Percentiles rank a stretch among this genome's conserved stretches.
Evolutionary conservation across 2,329 filamentous ascomycete genomes (phyloP).

Genomic region (Truncatella angustata): DNA sequence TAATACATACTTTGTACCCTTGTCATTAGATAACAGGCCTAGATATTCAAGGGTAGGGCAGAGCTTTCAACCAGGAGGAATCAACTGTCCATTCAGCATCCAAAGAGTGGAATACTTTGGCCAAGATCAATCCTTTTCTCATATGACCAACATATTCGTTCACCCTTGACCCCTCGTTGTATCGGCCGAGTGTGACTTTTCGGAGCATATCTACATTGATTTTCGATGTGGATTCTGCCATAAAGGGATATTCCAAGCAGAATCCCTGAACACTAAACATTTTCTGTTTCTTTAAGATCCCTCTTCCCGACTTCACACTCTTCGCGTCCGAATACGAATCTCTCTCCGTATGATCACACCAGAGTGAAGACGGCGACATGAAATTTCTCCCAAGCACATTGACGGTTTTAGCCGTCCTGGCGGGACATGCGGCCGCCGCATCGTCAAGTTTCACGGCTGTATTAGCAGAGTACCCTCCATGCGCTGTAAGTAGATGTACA

Average conservation of each 20-base stretch:
- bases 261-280: neutral
- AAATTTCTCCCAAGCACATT: neutral
- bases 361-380: neutral
- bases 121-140: neutral
- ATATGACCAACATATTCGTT: neutral
- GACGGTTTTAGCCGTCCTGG: neutral
- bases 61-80: neutral
- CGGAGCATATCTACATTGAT: too few relatives aligned
- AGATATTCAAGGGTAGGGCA: neutral
- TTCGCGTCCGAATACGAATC: slow-evolving; percentile 2
- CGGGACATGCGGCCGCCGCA: neutral
- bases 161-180: neutral
- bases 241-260: neutral
- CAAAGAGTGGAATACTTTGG: neutral
- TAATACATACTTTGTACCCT: too few relatives aligned
- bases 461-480: slow-evolving; percentile 1
- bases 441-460: neutral
- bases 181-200: neutral
- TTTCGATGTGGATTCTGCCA: too few relatives aligned
- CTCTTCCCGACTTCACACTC: neutral
- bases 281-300: neutral
- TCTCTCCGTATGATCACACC: too few relatives aligned
- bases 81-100: neutral
- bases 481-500: slow-evolving; percentile 6
- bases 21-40: too few relatives aligned